These are phyloP conservation scores for Solanum etuberosum DNA, from an alignment of 257 asterid species.

Conservation along the genomic window DNA sequence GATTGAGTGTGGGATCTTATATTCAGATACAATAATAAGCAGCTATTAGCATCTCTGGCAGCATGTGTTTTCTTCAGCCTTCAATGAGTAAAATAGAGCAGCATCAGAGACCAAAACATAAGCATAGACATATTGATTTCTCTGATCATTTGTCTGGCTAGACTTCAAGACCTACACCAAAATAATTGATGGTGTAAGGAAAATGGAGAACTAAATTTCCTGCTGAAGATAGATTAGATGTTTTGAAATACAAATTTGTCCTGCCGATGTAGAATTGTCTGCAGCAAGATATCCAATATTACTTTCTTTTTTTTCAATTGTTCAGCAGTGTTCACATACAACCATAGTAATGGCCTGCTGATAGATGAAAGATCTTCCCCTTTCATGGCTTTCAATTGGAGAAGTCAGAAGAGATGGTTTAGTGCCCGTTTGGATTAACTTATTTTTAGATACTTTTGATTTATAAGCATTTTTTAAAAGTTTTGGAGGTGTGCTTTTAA, in stretches of 20 bases:
- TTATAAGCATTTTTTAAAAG: too few relatives aligned
- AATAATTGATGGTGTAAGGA: not conserved
- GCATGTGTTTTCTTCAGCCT: not conserved
- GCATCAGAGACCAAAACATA: not conserved
- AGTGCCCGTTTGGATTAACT: too few relatives aligned
- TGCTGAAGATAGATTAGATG: not conserved
- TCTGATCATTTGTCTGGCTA: not conserved
- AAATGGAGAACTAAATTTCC: not conserved
- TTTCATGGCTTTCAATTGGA: not conserved
- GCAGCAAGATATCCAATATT: not conserved
- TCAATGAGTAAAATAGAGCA: not conserved
- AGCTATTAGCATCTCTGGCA: not conserved
- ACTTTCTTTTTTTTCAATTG: not conserved
- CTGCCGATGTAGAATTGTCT: not conserved
- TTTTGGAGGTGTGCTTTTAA: too few relatives aligned
- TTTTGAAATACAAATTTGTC: not conserved
- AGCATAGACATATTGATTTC: not conserved
- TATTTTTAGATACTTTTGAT: too few relatives aligned
- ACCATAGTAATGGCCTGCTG: not conserved
- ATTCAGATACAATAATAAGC: not conserved
- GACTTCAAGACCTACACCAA: not conserved
- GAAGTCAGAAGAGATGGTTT: not conserved
- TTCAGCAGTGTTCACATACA: not conserved
- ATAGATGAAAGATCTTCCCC: not conserved
- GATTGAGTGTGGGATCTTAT: not conserved